Evolutionary conservation across 768 basidiomycete genomes (phyloP).

Genomic region (Termitomyces sp.): DNA sequence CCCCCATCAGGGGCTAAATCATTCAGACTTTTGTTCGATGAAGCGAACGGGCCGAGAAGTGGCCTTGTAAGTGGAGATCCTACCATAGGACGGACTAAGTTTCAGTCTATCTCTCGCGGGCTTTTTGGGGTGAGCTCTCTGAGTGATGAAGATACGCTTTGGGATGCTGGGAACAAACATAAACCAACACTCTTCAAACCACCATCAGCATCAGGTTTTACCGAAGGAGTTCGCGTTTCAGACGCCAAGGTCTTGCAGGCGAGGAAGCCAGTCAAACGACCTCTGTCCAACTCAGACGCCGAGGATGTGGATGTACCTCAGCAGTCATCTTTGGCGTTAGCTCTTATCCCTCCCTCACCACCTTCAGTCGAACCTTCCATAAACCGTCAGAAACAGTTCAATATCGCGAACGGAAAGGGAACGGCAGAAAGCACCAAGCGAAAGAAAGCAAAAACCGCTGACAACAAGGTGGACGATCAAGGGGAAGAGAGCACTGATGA

Average conservation of each 20-base stretch:
- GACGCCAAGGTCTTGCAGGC: not conserved
- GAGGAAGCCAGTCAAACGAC: conserved; percentile 33
- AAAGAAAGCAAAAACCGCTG: conserved; percentile 46
- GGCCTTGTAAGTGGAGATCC: conserved; percentile 5
- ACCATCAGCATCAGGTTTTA: not conserved
- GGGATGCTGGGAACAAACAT: conserved; percentile 7
- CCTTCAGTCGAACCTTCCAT: conserved; percentile 33
- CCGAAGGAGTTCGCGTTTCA: not conserved
- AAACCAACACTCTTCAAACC: conserved; percentile 3
- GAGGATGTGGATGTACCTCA: conserved; percentile 16
- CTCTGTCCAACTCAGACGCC: conserved; percentile 27
- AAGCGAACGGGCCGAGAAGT: conserved; percentile 16
- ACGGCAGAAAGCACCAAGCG: conserved; percentile 23
- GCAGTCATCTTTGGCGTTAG: conserved; percentile 15
- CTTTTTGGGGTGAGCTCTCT: conserved; percentile 10
- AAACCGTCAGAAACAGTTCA: conserved; percentile 16
- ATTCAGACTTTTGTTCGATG: conserved; percentile 67
- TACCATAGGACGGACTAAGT: conserved; percentile 7
- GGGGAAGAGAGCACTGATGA: conserved; percentile 23
- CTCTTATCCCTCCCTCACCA: conserved; percentile 67
- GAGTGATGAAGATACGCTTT: conserved; percentile 9
- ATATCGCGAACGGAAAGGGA: conserved; percentile 32
- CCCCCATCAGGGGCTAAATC: conserved; percentile 46
- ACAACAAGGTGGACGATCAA: conserved; percentile 21
- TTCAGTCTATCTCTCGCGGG: conserved; percentile 3